Evolutionary conservation across 2,329 filamentous ascomycete species (phyloP).

Genomic region (Volutella citrinella): DNA sequence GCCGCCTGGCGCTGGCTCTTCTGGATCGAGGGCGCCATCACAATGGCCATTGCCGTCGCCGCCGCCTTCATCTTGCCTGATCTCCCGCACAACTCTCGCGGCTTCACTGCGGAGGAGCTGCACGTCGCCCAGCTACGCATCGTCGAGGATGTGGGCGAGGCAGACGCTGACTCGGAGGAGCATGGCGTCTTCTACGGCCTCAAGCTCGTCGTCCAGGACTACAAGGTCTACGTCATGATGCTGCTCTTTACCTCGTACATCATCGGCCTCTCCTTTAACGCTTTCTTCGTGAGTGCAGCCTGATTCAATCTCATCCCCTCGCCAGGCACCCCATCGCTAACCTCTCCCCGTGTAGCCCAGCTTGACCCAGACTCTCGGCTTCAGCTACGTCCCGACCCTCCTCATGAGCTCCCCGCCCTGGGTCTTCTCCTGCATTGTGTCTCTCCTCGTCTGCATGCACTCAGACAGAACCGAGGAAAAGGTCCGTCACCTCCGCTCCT

Average conservation of each 20-base stretch:
- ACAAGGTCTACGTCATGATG: conserved; percentile 64
- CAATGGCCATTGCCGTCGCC: conserved; percentile 45
- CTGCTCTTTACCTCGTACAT: conserved; percentile 60
- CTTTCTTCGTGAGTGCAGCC: conserved; percentile 47
- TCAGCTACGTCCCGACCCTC: conserved; percentile 49
- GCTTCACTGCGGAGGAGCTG: conserved; percentile 58
- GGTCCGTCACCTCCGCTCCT: conserved; percentile 34
- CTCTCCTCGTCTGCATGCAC: conserved; percentile 52
- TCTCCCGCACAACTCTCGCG: conserved; percentile 52
- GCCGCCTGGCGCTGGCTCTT: conserved; percentile 62
- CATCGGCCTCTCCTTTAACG: conserved; percentile 56
- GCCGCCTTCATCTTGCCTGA: conserved; percentile 52
- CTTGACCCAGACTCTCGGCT: conserved; percentile 52
- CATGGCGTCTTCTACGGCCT: conserved; percentile 51
- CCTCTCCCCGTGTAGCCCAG: too few species aligned
- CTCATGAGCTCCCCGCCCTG: conserved; percentile 58
- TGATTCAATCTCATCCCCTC: not conserved
- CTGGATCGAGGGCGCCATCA: conserved; percentile 54
- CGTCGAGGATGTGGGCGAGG: conserved; percentile 56
- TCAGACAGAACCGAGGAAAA: conserved; percentile 54
- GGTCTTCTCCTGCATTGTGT: conserved; percentile 57
- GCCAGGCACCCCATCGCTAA: too few species aligned
- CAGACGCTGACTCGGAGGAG: conserved; percentile 48
- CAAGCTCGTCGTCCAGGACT: conserved; percentile 57
- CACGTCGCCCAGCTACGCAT: conserved; percentile 53